A percentile compares a stretch with the other conserved stretches of the same genome.
These are phyloP conservation scores for Paramecium pentaurelia DNA, from an alignment of 73 alveolate genomes.

Conservation along the genomic window DNA sequence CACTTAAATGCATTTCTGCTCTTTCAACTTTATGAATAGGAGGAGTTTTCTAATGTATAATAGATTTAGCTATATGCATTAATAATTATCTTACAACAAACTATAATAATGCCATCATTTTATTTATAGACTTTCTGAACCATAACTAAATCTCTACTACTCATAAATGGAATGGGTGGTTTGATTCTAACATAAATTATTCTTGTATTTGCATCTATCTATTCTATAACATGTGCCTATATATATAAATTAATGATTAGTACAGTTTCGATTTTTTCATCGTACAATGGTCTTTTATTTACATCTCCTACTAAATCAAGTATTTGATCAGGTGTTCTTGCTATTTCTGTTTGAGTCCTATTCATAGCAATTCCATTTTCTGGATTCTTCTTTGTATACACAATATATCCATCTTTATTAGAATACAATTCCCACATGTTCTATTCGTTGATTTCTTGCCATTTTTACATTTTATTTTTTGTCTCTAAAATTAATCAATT, in stretches of 20 bases:
- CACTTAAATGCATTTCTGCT: conserved; percentile 39
- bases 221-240: not conserved
- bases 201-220: not conserved
- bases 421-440: conserved; percentile 30
- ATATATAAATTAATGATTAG: not conserved
- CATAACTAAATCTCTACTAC: conserved; percentile 22
- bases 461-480: not conserved
- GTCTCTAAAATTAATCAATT: not conserved
- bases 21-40: conserved; percentile 22
- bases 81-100: not conserved
- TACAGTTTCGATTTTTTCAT: conserved; percentile 48
- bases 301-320: conserved; percentile 16
- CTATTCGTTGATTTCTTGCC: conserved; percentile 8
- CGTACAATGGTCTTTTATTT: not conserved
- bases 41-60: not conserved
- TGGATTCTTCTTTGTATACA: conserved; percentile 41
- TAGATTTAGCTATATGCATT: not conserved
- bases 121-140: not conserved
- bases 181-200: conserved; percentile 17
- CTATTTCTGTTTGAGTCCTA: conserved; percentile 40
- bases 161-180: conserved; percentile 39
- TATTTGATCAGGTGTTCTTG: not conserved
- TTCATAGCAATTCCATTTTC: conserved; percentile 17
- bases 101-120: not conserved
- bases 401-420: conserved; percentile 28